Evolutionary conservation across 1,139 yeast genomes (phyloP).

Genomic region (Kodamaea derodonti): DNA sequence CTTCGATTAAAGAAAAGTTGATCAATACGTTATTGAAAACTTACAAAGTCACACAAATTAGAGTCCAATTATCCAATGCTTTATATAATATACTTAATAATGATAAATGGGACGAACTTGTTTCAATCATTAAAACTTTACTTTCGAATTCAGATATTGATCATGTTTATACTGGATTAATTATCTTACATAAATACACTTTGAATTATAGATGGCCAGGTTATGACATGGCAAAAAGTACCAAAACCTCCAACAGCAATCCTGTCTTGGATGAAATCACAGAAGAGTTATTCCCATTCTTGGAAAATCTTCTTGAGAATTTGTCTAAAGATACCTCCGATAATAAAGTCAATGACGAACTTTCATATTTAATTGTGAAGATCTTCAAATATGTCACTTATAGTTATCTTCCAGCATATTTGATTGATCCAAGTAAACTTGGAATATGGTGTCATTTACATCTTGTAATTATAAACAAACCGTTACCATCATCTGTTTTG

Average conservation of each 20-base stretch:
- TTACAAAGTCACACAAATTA: constrained; percentile 31
- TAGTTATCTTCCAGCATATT: constrained; percentile 55
- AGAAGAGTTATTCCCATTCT: constrained; percentile 48
- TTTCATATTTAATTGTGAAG: constrained; percentile 59
- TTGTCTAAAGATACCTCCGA: constrained; percentile 25
- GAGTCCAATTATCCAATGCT: constrained; percentile 41
- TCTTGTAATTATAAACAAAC: constrained; percentile 45
- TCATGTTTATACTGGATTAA: constrained; percentile 55
- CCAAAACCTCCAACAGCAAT: constrained; percentile 27
- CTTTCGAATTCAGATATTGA: constrained; percentile 45
- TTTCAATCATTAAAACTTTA: constrained; percentile 34
- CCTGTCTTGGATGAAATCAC: constrained; percentile 48
- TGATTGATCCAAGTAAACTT: constrained; percentile 47
- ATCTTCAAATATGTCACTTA: constrained; percentile 61
- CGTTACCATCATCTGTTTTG: constrained; percentile 35
- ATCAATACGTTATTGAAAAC: constrained; percentile 42
- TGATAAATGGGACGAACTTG: constrained; percentile 46
- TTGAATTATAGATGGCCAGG: constrained; percentile 57
- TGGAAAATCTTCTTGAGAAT: constrained; percentile 47
- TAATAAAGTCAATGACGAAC: constrained; percentile 43
- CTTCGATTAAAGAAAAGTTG: constrained; percentile 47
- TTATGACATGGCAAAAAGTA: constrained; percentile 40
- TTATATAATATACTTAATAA: constrained; percentile 39
- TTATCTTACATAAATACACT: constrained; percentile 53
- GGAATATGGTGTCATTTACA: constrained; percentile 66